Base-by-base conservation (phyloP, 371 early-diverging fungal species). In the Mortierella sp. region DNA sequence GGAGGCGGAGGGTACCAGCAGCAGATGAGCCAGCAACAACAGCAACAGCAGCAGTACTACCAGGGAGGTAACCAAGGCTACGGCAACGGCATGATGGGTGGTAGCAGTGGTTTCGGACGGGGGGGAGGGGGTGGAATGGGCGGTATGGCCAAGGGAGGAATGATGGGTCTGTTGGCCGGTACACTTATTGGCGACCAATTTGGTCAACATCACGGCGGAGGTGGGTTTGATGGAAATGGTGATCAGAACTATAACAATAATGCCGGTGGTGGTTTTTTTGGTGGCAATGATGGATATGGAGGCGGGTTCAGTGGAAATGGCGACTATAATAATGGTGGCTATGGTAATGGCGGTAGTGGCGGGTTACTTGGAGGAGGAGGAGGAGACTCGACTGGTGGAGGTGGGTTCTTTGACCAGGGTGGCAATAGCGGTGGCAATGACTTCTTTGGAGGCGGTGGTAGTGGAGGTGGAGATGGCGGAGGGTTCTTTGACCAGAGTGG, bases 141-240 rank as follows among this genome's bases (percentile, higher is more conserved):
- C 14, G n/a, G 73, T 38, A 76, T 81, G 76, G 76, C 76, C 38
- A 73, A 65, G 29, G 81, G 81, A 43, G 81, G 81, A 0, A 48
- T 70, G 74, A 44, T 76, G 68, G 81, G 81, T 18, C 12, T 81
- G 0, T 38, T 76, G 46, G 81, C 76, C 0, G 81, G 74, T 0
- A 21, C 76, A 0, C 32, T 80, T 6, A 29, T 80, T 35, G 76
- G 76, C 0, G 27, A 49, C 49, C 24, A n/a, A 2, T 12, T 72
- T 21, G 71, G 80, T 10, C n/a, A 41, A 1, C 75, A 75, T 18
- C 56, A 38, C 24, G 51, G 41, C 60, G 27, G 49, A 58, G 21
- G 12, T n/a, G 24, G 56, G 16, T 65, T 43, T 73, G 78, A 32
- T 24, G 74, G 44, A 14, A 46, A 14, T 8, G 18, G 70, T 38